Conservation (phyloP, 2,329 filamentous ascomycete species). For the Blastomyces parvus region DNA sequence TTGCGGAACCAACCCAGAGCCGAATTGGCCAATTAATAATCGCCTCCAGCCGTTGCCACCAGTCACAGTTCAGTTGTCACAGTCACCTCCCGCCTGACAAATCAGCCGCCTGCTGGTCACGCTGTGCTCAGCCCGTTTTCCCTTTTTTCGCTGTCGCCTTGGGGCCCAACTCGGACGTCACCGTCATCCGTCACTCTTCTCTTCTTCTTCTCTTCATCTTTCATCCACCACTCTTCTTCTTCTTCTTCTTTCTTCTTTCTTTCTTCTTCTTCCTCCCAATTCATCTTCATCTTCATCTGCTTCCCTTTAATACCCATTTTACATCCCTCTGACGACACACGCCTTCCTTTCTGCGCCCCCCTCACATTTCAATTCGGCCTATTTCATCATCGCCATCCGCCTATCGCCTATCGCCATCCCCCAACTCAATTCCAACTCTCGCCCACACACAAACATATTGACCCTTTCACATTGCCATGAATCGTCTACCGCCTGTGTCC, state of each 20-base stretch:
- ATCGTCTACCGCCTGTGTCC: conserved; percentile 35
- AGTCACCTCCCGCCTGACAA: conserved; percentile 15
- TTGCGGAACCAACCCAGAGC: no score
- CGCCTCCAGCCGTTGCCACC: neutral
- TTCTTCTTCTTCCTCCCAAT: neutral
- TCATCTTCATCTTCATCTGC: conserved; percentile 9
- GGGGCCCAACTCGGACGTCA: no score
- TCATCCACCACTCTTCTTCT: conserved; percentile 7
- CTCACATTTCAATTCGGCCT: conserved; percentile 4
- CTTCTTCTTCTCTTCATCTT: neutral
- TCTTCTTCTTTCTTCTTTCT: conserved; percentile 5
- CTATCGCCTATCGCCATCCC: neutral
- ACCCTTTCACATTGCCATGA: conserved; percentile 29
- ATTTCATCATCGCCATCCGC: neutral
- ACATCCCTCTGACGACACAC: neutral
- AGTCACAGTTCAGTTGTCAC: neutral
- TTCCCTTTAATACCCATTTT: conserved; percentile 2
- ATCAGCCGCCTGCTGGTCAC: conserved; percentile 14
- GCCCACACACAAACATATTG: conserved; percentile 21
- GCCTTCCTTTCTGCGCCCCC: neutral
- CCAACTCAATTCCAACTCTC: neutral
- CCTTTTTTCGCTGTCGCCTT: no score
- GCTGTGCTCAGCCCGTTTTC: conserved; percentile 10
- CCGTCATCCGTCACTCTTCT: neutral
- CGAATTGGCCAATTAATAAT: no score